A percentile compares a stretch with the other conserved stretches of the same genome.
Evolutionary conservation across 345 rosid species (phyloP).

Genomic region (Moricandia arvensis): DNA sequence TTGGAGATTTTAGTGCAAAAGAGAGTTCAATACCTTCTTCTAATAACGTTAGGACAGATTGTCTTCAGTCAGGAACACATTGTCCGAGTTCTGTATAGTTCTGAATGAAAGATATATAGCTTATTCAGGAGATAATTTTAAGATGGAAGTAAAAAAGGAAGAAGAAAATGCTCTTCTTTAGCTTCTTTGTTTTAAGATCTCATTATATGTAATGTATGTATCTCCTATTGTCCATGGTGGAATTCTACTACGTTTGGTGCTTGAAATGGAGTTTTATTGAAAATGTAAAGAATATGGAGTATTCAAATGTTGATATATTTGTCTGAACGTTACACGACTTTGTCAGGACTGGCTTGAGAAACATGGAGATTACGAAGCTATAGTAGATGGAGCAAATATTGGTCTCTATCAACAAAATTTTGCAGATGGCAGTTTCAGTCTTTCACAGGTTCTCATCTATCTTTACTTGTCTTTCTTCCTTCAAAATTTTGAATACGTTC

Average conservation of each 20-base stretch:
- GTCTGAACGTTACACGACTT: background rate
- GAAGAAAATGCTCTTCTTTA: background rate
- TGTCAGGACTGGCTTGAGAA: constrained; percentile 69
- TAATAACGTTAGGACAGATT: background rate
- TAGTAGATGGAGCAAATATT: constrained; percentile 89
- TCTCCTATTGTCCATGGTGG: background rate
- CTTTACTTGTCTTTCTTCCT: background rate
- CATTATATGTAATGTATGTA: background rate
- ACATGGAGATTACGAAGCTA: constrained; percentile 63
- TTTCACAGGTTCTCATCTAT: constrained; percentile 61
- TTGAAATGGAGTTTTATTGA: background rate
- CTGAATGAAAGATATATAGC: no score
- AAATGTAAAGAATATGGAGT: background rate
- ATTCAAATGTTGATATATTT: background rate
- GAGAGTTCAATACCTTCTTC: background rate
- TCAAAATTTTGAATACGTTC: background rate
- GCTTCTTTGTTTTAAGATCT: background rate
- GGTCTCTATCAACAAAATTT: constrained; percentile 90
- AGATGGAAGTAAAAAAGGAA: background rate
- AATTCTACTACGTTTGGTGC: background rate
- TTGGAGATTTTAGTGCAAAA: background rate
- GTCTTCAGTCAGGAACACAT: background rate
- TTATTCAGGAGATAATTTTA: background rate
- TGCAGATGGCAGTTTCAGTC: constrained; percentile 75
- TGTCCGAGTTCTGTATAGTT: background rate